Base-by-base conservation (phyloP, 176 grass and related monocot species). In the Cymbopogon citratus region DNA sequence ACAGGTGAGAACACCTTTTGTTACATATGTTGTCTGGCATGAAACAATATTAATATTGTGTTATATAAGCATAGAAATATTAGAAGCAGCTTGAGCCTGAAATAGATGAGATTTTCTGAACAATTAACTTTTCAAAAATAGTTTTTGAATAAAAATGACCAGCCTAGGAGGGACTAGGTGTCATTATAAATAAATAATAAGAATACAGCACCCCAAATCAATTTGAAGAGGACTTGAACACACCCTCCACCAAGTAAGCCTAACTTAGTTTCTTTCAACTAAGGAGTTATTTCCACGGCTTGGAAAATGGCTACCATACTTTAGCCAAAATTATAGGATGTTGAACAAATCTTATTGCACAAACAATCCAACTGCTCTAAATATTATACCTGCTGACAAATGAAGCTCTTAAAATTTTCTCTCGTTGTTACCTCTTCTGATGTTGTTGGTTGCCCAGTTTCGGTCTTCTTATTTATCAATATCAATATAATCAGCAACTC, bases 1-100 rank as follows among this genome's bases (percentile, higher is more conserved):
- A 87, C 85, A 91, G 89, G 89, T 91, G 49, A 52, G 62, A 69
- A 66, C 41, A 13, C 63, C 54, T 71, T 78, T 76, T 28, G 41
- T 54, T 76, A 70, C 15, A 10, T 81, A 18, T 44, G 52, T 9
- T 14, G 5, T 69, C 52, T 76, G 14, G 56, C 35, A 76, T 69
- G 4, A 69, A 24, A 69, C 38, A 46, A 71, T 61, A 34, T 12
- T 49, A 40, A 62, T 29, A 8, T 80, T 49, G 19, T 78, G 15
- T 71, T 65, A 54, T 14, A 57, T 3, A 76, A 54, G 16, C 56
- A 24, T 3, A 36, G 21, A 62, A 26, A 10, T 27, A 71, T 66
- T 73, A 52, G 45, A 15, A 80, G 13, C 15, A 87, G 63, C 31
- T 69, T 77, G 16, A 13, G 1, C 46, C 45, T 85, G 1, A 46